A percentile compares a stretch with the other conserved stretches of the same genome.
Conservation (phyloP, 2,329 filamentous ascomycete genomes). For the Exserohilum turcica region DNA sequence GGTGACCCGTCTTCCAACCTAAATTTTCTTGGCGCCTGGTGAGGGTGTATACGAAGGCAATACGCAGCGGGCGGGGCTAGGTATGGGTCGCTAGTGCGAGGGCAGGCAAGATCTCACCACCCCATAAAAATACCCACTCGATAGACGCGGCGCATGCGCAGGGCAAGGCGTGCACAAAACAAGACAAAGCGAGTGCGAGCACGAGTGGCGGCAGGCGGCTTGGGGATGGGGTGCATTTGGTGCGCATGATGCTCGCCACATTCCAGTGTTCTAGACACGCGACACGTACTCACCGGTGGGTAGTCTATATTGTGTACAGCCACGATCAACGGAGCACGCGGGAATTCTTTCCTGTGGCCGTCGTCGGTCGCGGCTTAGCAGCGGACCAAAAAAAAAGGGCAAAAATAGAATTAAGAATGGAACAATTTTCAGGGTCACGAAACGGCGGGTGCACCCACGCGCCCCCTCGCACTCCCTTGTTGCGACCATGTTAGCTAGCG, state of each 20-base stretch:
- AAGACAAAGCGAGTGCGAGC: background rate
- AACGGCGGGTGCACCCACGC: slow-evolving; percentile 1
- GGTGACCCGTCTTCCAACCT: background rate
- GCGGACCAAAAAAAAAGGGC: too few relatives aligned
- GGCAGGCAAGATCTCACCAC: slow-evolving; percentile 5
- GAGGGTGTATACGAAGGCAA: slow-evolving; percentile 1
- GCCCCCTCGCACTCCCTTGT: too few relatives aligned
- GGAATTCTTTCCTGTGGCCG: too few relatives aligned
- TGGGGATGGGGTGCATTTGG: background rate
- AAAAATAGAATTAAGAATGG: slow-evolving; percentile 20
- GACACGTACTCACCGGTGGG: background rate
- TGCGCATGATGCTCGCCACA: background rate
- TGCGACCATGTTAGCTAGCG: background rate
- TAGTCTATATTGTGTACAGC: background rate
- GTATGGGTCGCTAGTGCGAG: too few relatives aligned
- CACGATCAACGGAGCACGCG: background rate
- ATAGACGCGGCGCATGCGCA: background rate
- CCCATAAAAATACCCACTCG: background rate
- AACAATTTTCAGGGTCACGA: slow-evolving; percentile 6
- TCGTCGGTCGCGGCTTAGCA: background rate
- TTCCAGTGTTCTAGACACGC: background rate
- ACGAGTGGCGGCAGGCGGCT: background rate
- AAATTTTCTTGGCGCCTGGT: background rate
- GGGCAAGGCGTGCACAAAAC: background rate
- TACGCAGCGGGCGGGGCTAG: slow-evolving; percentile 2